Percentiles rank a stretch among this genome's conserved stretches.
Evolutionary conservation across 2,329 filamentous ascomycete genomes (phyloP).

Genomic region (Nigrospora sphaerica): DNA sequence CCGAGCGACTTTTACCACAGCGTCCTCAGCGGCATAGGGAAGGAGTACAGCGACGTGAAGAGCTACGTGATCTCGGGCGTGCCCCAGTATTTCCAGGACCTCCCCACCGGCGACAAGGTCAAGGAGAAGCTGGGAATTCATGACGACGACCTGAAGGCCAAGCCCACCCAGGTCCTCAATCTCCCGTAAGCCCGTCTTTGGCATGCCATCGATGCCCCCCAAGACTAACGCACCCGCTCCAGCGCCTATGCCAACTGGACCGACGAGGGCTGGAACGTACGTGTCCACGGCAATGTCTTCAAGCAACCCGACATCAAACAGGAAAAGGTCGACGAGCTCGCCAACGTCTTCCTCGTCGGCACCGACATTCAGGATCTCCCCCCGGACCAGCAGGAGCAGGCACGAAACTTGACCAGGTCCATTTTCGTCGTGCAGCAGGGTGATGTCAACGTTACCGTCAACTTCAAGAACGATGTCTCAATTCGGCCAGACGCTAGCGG

Average conservation of each 20-base stretch:
- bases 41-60: conserved; percentile 46
- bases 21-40: conserved; percentile 42
- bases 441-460: conserved; percentile 55
- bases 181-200: conserved; percentile 39
- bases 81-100: conserved; percentile 59
- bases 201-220: neutral
- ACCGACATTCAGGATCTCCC: conserved; percentile 54
- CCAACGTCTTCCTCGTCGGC: conserved; percentile 63
- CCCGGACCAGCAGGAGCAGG: conserved; percentile 53
- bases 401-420: conserved; percentile 63
- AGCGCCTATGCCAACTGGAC: conserved; percentile 68
- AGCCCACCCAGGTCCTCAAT: conserved; percentile 65
- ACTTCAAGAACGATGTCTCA: conserved; percentile 39
- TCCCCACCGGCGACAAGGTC: conserved; percentile 56
- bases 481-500: conserved; percentile 47
- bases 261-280: conserved; percentile 66
- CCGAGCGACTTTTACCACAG: conserved; percentile 44
- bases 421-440: conserved; percentile 73
- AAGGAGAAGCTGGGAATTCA: conserved; percentile 53
- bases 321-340: conserved; percentile 58
- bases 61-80: conserved; percentile 57
- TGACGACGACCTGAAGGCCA: conserved; percentile 49
- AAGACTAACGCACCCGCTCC: conserved; percentile 15
- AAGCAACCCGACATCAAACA: conserved; percentile 65
- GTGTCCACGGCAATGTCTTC: conserved; percentile 75